These are phyloP conservation scores for Fusarium virguliforme DNA, from an alignment of 2,329 filamentous ascomycete species.

Conservation along the genomic window DNA sequence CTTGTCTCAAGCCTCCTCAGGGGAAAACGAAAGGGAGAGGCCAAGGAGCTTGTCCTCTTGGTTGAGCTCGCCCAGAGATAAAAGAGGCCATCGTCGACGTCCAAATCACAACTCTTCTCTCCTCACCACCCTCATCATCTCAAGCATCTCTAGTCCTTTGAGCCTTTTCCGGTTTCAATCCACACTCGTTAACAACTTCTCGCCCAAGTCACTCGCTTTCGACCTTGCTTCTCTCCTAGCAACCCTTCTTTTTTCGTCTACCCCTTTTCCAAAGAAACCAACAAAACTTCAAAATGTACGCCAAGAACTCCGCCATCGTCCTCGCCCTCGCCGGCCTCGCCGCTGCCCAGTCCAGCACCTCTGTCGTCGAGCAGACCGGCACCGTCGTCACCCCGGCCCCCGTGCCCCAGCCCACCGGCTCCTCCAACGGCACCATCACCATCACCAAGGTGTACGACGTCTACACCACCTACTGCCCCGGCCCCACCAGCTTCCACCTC, in stretches of 20 bases:
- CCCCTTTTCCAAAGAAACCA: conserved; percentile 20
- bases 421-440: conserved; percentile 48
- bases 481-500: conserved; percentile 68
- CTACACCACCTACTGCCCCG: conserved; percentile 61
- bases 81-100: conserved; percentile 41
- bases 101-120: background rate
- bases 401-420: conserved; percentile 21
- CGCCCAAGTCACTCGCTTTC: conserved; percentile 10
- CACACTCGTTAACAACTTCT: conserved; percentile 40
- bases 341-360: conserved; percentile 39
- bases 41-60: conserved; percentile 11
- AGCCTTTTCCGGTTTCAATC: conserved; percentile 26
- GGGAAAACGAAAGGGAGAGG: conserved; percentile 19
- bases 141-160: conserved; percentile 33
- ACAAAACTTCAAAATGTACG: conserved; percentile 48
- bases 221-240: conserved; percentile 28
- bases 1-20: conserved; percentile 26
- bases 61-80: conserved; percentile 31
- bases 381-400: conserved; percentile 14
- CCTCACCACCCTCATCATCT: conserved; percentile 15
- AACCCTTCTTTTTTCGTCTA: conserved; percentile 24
- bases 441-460: conserved; percentile 56
- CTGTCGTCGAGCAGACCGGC: too few species aligned
- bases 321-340: conserved; percentile 47
- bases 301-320: conserved; percentile 49